Conservation (phyloP, 1,284 basidiomycete genomes). For the Retiboletus fuscus region DNA sequence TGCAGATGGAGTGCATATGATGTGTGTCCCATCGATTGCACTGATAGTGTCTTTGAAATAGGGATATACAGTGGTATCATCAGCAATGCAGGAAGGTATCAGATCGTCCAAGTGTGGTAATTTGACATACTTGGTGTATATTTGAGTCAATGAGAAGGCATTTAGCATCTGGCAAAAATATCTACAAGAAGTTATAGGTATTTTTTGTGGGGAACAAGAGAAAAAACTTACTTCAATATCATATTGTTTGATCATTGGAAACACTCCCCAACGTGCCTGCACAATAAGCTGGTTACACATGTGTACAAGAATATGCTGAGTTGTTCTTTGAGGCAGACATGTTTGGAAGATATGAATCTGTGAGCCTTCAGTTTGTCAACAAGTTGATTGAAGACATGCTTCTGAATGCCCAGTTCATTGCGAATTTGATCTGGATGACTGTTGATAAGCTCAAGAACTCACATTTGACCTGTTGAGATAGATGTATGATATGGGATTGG, state of each 20-base stretch:
- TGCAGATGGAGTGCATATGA: no score
- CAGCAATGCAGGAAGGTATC: no score
- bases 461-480: background rate
- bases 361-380: background rate
- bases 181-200: background rate
- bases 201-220: background rate
- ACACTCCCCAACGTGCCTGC: background rate
- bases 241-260: background rate
- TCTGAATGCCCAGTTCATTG: background rate
- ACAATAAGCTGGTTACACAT: background rate
- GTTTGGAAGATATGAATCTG: background rate
- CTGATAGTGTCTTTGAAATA: no score
- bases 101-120: no score
- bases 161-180: background rate
- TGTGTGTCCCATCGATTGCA: no score
- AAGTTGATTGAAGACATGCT: background rate
- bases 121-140: no score
- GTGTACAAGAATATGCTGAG: background rate
- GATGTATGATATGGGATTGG: background rate
- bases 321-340: slow-evolving; percentile 1
- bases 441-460: background rate
- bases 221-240: background rate
- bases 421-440: background rate
- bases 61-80: no score
- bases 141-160: background rate